Evolutionary conservation across 2,329 filamentous ascomycete species (phyloP).

Genomic region (Orbilia quercus): DNA sequence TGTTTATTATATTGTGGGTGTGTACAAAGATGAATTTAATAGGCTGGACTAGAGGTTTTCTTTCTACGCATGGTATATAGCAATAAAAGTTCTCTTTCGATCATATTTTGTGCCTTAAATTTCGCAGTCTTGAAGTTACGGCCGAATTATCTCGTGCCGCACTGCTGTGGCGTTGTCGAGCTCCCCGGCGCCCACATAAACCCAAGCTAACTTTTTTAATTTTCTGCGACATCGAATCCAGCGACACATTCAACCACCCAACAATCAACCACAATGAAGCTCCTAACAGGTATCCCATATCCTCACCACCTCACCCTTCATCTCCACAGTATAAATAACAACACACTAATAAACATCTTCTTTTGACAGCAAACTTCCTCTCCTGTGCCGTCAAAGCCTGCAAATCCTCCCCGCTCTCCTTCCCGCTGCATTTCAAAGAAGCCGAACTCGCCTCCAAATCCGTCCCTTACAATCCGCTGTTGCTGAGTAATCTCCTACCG

Average conservation of each 20-base stretch:
- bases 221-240: slow-evolving; percentile 15
- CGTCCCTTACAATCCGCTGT: slow-evolving; percentile 80
- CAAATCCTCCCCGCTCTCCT: slow-evolving; percentile 81
- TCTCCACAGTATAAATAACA: not conserved
- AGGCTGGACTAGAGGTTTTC: slow-evolving; percentile 6
- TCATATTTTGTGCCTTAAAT: not conserved
- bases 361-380: slow-evolving; percentile 79
- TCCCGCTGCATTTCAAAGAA: slow-evolving; percentile 91
- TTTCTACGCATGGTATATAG: slow-evolving; percentile 17
- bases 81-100: slow-evolving; percentile 11
- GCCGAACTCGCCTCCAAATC: slow-evolving; percentile 89
- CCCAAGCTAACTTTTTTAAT: slow-evolving; percentile 10
- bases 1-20: slow-evolving; percentile 3
- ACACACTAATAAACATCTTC: not conserved
- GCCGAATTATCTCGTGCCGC: not conserved
- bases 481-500: slow-evolving; percentile 85
- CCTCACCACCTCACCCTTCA: not conserved
- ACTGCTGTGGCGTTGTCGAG: not conserved
- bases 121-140: not conserved
- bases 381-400: slow-evolving; percentile 96
- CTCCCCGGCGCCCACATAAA: not conserved
- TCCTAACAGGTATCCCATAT: slow-evolving; percentile 33
- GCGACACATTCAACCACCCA: not conserved
- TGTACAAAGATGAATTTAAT: not conserved
- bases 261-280: slow-evolving; percentile 38